Base-by-base conservation (phyloP, 2,329 filamentous ascomycete genomes). In the Hypoxylon sp. region DNA sequence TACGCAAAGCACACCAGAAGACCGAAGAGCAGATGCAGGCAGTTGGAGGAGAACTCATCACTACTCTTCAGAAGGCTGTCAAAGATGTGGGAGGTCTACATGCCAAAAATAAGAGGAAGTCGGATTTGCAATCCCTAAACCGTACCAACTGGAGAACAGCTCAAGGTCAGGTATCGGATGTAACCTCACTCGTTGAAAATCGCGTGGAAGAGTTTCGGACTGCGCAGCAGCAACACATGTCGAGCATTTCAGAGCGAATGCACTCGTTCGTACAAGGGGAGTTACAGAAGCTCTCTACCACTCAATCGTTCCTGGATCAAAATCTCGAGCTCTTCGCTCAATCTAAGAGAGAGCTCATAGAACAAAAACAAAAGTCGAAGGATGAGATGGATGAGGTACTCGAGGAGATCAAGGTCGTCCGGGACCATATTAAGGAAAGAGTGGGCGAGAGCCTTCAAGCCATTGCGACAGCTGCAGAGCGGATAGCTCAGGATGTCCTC, bases 331-430 rank as follows among this genome's bases (percentile, higher is more conserved):
- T 86, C 0, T 94, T 97, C 73, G 85, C 89, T 42, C 83, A 86
- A 17, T 92, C 92, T 0, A 90, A 91, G 78, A 83, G 85, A 55
- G 88, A 92, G 72, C 86, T 97, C 14, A 86, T 92, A 26, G 83
- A 87, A 46, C 90, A 92, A 74, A 92, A 90, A 62, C 84, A 86
- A 24, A 84, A 86, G 68, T 91, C 94, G 2, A 93, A 92, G 75
- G 90, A 94, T 52, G 92, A 94, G 63, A 94, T 98, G 92, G 94
- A 98, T 74, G 84, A 88, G n/a, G 91, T 97, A 1, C 85, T 99
- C 9, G 93, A 96, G 75, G 95, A 97, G 78, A 97, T 98, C 78
- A 94, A 94, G 78, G 89, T 88, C n/a, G 85, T 98, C 24, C 89
- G 95, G 22, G 92, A 97, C 78, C 91, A 93, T 58, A 93, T 98